Conservation (phyloP, 2,329 filamentous ascomycete species). For the Venturia aucupariae region DNA sequence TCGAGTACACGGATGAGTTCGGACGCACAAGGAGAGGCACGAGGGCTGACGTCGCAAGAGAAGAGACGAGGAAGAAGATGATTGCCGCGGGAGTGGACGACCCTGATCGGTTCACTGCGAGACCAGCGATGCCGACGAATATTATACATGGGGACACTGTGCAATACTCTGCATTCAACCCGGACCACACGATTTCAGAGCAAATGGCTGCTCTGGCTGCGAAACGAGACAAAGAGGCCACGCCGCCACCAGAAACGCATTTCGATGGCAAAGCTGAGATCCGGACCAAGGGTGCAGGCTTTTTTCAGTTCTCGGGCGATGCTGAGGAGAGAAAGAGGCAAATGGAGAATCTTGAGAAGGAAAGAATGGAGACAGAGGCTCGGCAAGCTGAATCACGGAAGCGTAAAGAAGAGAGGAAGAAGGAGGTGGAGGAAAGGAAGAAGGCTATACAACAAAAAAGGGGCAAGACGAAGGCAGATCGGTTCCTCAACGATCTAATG, state of each 20-base stretch:
- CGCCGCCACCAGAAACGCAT: slow-evolving; percentile 70
- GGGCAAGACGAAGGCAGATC: slow-evolving; percentile 61
- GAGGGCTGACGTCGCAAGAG: slow-evolving; percentile 54
- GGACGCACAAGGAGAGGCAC: slow-evolving; percentile 72
- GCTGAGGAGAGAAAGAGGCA: slow-evolving; percentile 57
- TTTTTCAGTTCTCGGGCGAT: slow-evolving; percentile 80
- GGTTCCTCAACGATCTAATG: slow-evolving; percentile 56
- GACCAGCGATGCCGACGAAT: slow-evolving; percentile 55
- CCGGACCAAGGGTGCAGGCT: slow-evolving; percentile 78
- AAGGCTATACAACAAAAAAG: slow-evolving; percentile 42
- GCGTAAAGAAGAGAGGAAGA: slow-evolving; percentile 45
- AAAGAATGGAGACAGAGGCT: slow-evolving; percentile 59
- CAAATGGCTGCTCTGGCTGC: slow-evolving; percentile 71
- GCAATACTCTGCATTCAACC: slow-evolving; percentile 74
- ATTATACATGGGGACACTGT: slow-evolving; percentile 81
- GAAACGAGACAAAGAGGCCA: slow-evolving; percentile 69
- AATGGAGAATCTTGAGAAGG: slow-evolving; percentile 64
- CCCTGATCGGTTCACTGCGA: slow-evolving; percentile 59
- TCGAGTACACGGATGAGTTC: slow-evolving; percentile 89
- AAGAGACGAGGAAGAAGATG: slow-evolving; percentile 48
- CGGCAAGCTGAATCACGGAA: slow-evolving; percentile 48
- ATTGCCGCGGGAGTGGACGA: slow-evolving; percentile 49
- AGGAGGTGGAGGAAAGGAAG: slow-evolving; percentile 46
- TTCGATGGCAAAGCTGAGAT: slow-evolving; percentile 83
- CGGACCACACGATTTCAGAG: slow-evolving; percentile 52